Evolutionary conservation across 2,329 filamentous ascomycete species (phyloP), one percentile per base, ranked within the genome.

Genomic region (Trichoderma breve): DNA sequence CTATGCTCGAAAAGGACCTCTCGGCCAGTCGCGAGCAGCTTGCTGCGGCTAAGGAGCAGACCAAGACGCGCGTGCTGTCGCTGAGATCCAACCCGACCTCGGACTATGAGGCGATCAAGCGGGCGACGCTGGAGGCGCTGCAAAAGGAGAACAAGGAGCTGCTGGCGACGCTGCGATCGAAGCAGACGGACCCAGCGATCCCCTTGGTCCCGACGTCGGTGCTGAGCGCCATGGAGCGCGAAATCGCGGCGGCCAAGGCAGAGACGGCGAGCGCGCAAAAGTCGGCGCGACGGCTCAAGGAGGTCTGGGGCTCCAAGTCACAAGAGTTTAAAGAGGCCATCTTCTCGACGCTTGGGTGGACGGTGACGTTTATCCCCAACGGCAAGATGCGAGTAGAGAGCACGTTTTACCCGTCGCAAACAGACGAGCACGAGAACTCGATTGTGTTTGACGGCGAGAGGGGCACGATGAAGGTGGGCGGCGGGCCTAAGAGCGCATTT

Each of bases 401-500:
- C 73, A 92, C 95, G 75, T 97, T 95, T 79, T 93, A 92, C 79
- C 92, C 94, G 0, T 91, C 89, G 2, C 81, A 73, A 83, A 89
- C 80, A 79, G 89, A 92, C 70, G 90, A 92, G 78, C 89, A 93
- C 79, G 90, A 92, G 80, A 91, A 91, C 76, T 90, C 87, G 71
- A 91, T 92, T 73, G 90, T 97, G 0, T 98, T 98, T 80, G 94
- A 97, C 81, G 94, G 94, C 66, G 94, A 98, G 83, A 91, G 92
- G 72, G 96, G 95, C 8, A 98, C 95, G 1, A 99, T 99, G 96
- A 99, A 99, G 86, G 93, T 99, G 71, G 93, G 92, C 39, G 96
- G 96, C 1, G 96, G 96, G 0, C 93, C 94, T 1, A 89, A 93
- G 78, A 97, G 93, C 79, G 87, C 90, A 14, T 99, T 99, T 82